Base-by-base conservation (phyloP, 2,329 filamentous ascomycete genomes). In the Cercospora janseana region DNA sequence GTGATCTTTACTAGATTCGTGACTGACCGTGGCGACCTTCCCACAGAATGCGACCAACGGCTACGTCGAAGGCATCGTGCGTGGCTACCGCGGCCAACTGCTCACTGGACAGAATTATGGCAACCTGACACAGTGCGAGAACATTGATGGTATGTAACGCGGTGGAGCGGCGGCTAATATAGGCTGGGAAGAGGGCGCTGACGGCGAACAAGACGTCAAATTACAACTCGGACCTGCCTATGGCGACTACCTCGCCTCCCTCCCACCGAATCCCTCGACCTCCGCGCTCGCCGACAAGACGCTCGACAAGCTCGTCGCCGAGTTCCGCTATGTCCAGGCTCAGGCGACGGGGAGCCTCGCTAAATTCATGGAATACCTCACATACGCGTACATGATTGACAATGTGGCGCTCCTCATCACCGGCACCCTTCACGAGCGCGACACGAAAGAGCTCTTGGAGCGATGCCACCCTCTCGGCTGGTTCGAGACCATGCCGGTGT, bases 341-440 rank as follows among this genome's bases (percentile, higher is more conserved):
- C 95, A 98, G 68, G 88, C 92, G 21, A 88, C 88, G 2, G 93
- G 93, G 12, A 88, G 90, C 1, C 82, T 96, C 28, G 86, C 91
- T 56, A 90, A 88, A 68, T 98, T 98, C 72, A 90, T 98, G 82
- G 90, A 97, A 71, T 98, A 95, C 72, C 78, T 98, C 55, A 98
- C 93, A 1, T 98, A 98, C 70, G 92, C 91, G 56, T 98, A 98
- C 79, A 98, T 98, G 93, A 98, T 98, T 72, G 93, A 98, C 75
- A 98, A 98, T 65, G 90, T 98, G 46, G 93, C 94, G 29, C 85
- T 98, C 31, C 83, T 98, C 65, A 98, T 98, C 71, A 98, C 93
- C 16, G 93, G 93, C 56, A 98, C 93, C 9, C 81, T 98, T 23
- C 93, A 98, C 73, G 94, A 98, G 75, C 83, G 93, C 68, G 93